These are phyloP conservation scores for Pseudopediastrum boryanum DNA, from an alignment of 139 green algal genomes.

Conservation along the genomic window DNA sequence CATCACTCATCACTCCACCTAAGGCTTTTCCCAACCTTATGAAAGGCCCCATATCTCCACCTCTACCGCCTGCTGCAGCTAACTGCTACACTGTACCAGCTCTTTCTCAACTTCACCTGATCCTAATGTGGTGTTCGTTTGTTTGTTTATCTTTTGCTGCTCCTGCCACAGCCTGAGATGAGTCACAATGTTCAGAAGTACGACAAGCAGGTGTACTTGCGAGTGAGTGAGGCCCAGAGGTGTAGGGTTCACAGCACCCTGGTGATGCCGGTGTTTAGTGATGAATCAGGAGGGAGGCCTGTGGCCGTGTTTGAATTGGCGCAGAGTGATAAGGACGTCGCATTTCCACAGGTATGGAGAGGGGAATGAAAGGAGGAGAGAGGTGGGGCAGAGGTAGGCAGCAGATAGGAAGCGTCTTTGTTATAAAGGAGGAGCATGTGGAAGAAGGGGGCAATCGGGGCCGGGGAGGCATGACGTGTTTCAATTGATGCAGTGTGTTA, in stretches of 20 bases:
- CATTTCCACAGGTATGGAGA: constrained; percentile 58
- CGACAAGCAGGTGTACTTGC: constrained; percentile 77
- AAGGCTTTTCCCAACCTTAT: too few species aligned
- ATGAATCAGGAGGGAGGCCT: constrained; percentile 16
- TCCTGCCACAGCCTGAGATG: constrained; percentile 76
- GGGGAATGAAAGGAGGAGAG: neutral
- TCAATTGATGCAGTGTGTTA: neutral
- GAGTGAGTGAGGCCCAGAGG: constrained; percentile 79
- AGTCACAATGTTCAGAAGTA: constrained; percentile 81
- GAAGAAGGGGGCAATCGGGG: neutral
- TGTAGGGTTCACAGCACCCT: constrained; percentile 78
- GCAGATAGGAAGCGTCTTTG: neutral
- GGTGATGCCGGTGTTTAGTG: constrained; percentile 70
- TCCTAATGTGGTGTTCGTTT: too few species aligned
- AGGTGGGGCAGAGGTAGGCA: neutral
- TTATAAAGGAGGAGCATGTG: neutral
- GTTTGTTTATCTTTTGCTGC: too few species aligned
- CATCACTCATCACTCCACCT: too few species aligned
- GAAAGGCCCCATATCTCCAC: too few species aligned
- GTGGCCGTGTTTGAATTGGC: constrained; percentile 83
- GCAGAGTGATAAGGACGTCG: constrained; percentile 66
- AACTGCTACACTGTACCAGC: too few species aligned
- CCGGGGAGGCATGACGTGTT: neutral
- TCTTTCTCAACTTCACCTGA: too few species aligned
- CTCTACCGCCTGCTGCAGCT: too few species aligned